Evolutionary conservation across 768 basidiomycete genomes (phyloP), one percentile per base, ranked within the genome.

Genomic region (Holtermanniella nyarrowii): DNA sequence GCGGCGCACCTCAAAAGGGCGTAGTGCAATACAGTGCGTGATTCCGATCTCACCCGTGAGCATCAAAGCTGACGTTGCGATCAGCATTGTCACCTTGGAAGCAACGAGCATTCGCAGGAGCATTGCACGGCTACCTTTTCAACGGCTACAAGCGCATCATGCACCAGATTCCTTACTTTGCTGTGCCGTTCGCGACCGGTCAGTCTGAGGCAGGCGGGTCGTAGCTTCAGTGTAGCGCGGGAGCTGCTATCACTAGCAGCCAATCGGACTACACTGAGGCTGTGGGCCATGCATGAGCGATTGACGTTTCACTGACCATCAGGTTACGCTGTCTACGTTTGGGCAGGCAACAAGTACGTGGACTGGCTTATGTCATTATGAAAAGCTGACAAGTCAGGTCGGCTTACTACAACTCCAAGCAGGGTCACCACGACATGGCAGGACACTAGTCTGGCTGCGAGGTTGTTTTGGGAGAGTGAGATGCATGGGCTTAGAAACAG

Each of bases 81-180:
- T 25, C 54, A 95, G 90, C 78, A 58, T 64, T 90, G 57, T 89
- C 89, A n/a, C 85, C 88, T 5, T 85, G 79, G 76, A 81, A 83
- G 69, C 79, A 84, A 58, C 81, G 80, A 53, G 80, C 85, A 16
- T 79, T 82, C 40, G 82, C 84, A 44, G 76, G 84, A 49, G 79
- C 82, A 63, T 68, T 89, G 66, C 77, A 77, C 50, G 80, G 73
- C 59, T 93, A 86, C 77, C 68, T 88, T 61, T 87, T 89, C 79
- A 88, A 88, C 73, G 89, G 88, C 31, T 85, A 82, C 77, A 78
- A 77, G 49, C 82, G 90, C 56, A 70, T 88, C 47, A 80, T 81
- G 39, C 76, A 76, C 51, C 84, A 90, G 67, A 75, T 80, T 26
- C 75, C 86, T 40, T 90, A 89, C 75, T 86, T 84, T 73, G 75